Evolutionary conservation across 495 filamentous ascomycete genomes (phyloP).

Genomic region (Pseudomonodictys pantanalensis): DNA sequence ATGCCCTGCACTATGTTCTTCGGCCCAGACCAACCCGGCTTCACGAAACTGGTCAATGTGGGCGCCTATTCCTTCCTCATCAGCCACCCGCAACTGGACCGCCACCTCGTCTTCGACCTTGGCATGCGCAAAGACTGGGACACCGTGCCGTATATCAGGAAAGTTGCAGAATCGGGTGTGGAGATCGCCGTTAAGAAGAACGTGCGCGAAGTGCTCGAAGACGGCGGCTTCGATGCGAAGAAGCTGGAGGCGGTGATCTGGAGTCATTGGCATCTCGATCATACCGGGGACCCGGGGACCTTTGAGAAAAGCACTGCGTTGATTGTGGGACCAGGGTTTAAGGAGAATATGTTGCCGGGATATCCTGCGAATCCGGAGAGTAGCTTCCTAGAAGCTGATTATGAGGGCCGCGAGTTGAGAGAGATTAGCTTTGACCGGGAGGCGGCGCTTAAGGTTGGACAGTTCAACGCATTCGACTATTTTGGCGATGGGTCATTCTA

Average conservation of each 20-base stretch:
- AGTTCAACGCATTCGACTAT: constrained; percentile 29
- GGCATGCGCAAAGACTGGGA: constrained; percentile 51
- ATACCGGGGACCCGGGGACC: background rate
- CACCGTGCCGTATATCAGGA: constrained; percentile 4
- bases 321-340: background rate
- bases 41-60: constrained; percentile 29
- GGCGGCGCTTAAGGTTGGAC: constrained; percentile 25
- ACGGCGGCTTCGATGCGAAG: background rate
- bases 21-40: constrained; percentile 45
- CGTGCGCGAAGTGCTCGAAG: background rate
- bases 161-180: background rate
- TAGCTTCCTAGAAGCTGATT: background rate
- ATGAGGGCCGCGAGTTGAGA: background rate
- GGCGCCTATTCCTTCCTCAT: constrained; percentile 57
- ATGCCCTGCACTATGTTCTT: constrained; percentile 33
- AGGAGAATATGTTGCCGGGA: background rate
- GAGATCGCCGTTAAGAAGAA: background rate
- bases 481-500: constrained; percentile 56
- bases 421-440: constrained; percentile 2
- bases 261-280: background rate
- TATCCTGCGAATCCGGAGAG: background rate
- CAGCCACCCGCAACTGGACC: constrained; percentile 47
- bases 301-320: background rate
- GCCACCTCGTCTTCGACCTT: constrained; percentile 57
- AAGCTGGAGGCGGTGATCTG: background rate